phyloP scores from a whole-genome alignment of 495 filamentous ascomycete species.

The Filosporella fistucella region DNA sequence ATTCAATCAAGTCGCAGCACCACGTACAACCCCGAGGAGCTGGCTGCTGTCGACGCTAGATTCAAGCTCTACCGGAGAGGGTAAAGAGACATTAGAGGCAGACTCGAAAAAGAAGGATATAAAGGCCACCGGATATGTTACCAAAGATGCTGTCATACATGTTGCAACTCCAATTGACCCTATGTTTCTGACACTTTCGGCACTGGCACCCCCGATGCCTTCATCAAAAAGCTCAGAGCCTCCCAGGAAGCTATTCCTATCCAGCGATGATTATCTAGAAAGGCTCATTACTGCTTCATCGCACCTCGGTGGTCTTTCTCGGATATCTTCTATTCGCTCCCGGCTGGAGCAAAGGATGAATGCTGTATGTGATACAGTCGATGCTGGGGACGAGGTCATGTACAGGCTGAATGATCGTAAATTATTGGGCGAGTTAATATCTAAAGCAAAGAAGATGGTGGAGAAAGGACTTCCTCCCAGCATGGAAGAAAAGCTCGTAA shows the following conservation, averaged over 20 bases:
- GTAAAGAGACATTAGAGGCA: slow-evolving; percentile 13
- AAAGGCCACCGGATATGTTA: slow-evolving; percentile 22
- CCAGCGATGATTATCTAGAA: slow-evolving; percentile 78
- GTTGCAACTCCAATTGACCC: slow-evolving; percentile 81
- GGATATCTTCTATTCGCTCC: slow-evolving; percentile 13
- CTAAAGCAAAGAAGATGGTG: slow-evolving; percentile 69
- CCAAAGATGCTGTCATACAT: slow-evolving; percentile 64
- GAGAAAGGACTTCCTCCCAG: slow-evolving; percentile 63
- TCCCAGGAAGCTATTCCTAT: slow-evolving; percentile 63
- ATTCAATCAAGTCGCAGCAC: slow-evolving; percentile 70
- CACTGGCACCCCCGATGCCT: slow-evolving; percentile 34
- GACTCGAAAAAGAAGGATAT: slow-evolving; percentile 3
- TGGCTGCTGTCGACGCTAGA: slow-evolving; percentile 60
- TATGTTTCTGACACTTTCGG: slow-evolving; percentile 77
- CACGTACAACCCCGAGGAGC: slow-evolving; percentile 55
- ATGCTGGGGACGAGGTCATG: slow-evolving; percentile 77
- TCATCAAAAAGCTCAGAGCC: slow-evolving; percentile 30
- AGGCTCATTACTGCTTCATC: slow-evolving; percentile 25
- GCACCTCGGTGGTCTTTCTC: slow-evolving; percentile 17
- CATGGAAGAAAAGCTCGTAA: slow-evolving; percentile 82
- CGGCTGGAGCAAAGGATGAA: slow-evolving; percentile 48
- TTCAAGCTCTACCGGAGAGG: neutral
- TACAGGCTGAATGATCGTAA: slow-evolving; percentile 70
- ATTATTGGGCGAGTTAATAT: slow-evolving; percentile 59
- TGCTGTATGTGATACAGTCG: slow-evolving; percentile 70